Evolutionary conservation across 371 early-diverging fungal species (phyloP).

Genomic region (Mucor irregularis): DNA sequence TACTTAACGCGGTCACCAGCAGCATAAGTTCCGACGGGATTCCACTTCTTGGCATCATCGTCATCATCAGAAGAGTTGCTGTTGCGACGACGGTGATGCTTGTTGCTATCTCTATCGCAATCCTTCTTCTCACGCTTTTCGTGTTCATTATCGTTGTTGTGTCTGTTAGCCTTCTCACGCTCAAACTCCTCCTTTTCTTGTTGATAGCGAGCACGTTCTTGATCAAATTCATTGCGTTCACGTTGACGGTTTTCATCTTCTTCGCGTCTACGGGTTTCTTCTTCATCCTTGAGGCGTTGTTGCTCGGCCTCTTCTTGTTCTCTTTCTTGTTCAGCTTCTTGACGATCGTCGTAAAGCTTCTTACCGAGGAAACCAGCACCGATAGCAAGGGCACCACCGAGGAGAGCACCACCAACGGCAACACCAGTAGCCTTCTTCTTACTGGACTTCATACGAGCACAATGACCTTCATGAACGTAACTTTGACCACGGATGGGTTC

Average conservation of each 20-base stretch:
- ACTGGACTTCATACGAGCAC: constrained; percentile 48
- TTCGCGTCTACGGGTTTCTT: constrained; percentile 18
- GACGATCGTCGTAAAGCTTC: constrained; percentile 46
- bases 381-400: constrained; percentile 47
- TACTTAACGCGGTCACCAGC: constrained; percentile 60
- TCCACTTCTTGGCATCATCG: constrained; percentile 41
- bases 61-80: constrained; percentile 15
- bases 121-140: constrained; percentile 10
- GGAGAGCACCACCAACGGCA: constrained; percentile 48
- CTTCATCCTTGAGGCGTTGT: constrained; percentile 22
- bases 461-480: constrained; percentile 49
- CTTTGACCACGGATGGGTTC: constrained; percentile 49
- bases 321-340: constrained; percentile 36
- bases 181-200: constrained; percentile 21
- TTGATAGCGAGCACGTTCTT: constrained; percentile 24
- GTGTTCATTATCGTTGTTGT: constrained; percentile 10
- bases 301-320: constrained; percentile 33
- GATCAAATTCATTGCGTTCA: constrained; percentile 28
- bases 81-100: constrained; percentile 8
- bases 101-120: constrained; percentile 3
- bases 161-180: constrained; percentile 14
- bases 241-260: constrained; percentile 17
- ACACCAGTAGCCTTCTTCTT: constrained; percentile 48
- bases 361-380: constrained; percentile 57
- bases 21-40: constrained; percentile 56